A percentile compares a stretch with the other conserved stretches of the same genome.
Conservation (phyloP, 2,329 filamentous ascomycete genomes). For the Plenodomus biglobosus region DNA sequence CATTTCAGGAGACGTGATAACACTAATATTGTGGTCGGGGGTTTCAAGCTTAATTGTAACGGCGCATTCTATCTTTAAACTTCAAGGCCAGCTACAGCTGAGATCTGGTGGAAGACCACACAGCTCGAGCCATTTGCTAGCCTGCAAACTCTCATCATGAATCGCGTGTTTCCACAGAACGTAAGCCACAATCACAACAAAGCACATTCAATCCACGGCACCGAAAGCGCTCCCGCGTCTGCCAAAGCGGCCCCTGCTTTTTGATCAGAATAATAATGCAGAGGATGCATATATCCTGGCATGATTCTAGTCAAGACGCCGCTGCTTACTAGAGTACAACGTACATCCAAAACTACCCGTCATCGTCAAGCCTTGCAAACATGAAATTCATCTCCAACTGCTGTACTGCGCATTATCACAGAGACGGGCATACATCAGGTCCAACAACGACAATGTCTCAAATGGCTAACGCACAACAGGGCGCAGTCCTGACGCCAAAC, state of each 20-base stretch:
- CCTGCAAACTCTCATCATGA: not conserved
- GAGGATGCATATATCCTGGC: not conserved
- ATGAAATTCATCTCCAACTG: not conserved
- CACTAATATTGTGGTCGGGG: too few relatives aligned
- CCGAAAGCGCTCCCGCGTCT: not conserved
- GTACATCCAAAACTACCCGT: not conserved
- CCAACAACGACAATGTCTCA: not conserved
- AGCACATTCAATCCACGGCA: not conserved
- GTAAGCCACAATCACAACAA: not conserved
- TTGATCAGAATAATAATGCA: not conserved
- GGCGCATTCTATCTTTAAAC: too few relatives aligned
- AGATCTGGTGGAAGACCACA: too few relatives aligned
- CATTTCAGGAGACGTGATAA: too few relatives aligned
- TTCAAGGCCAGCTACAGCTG: too few relatives aligned
- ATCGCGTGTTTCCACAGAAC: not conserved
- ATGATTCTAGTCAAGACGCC: not conserved
- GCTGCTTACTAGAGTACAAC: too few relatives aligned
- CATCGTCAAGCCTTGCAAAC: not conserved
- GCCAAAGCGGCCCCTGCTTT: not conserved
- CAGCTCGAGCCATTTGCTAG: not conserved
- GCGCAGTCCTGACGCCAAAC: conserved; percentile 18
- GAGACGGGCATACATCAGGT: not conserved
- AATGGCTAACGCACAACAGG: conserved; percentile 4
- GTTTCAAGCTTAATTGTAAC: too few relatives aligned
- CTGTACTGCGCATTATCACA: not conserved